A percentile compares a stretch with the other conserved stretches of the same genome.
phyloP scores from a whole-genome alignment of 345 rosid species.

The Trapa bicornis region DNA sequence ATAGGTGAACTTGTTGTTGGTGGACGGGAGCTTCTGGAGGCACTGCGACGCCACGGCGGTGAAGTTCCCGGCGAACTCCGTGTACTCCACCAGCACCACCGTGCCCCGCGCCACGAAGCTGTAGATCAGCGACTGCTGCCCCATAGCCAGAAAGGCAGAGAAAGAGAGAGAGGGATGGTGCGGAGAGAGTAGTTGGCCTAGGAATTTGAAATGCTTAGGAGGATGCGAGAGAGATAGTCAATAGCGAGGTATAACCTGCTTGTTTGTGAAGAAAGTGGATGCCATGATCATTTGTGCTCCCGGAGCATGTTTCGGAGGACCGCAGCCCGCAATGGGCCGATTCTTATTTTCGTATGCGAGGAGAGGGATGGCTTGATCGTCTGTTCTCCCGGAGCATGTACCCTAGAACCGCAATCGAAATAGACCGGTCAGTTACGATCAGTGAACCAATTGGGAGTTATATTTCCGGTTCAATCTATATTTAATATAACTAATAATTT shows the following conservation, averaged over 20 bases:
- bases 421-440: too few species aligned
- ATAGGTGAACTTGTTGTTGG: constrained; percentile 52
- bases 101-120: constrained; percentile 62
- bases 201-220: constrained; percentile 5
- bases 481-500: too few species aligned
- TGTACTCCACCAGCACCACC: constrained; percentile 47
- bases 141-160: constrained; percentile 22
- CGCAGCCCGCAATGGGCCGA: not conserved
- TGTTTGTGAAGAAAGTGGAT: too few species aligned
- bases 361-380: not conserved
- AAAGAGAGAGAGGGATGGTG: not conserved
- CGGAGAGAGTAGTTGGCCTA: not conserved
- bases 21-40: constrained; percentile 61
- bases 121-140: constrained; percentile 58
- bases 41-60: constrained; percentile 57
- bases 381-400: not conserved
- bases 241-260: not conserved
- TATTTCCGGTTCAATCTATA: too few species aligned
- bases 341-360: not conserved
- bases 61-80: constrained; percentile 61
- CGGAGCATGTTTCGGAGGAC: too few species aligned
- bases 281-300: too few species aligned
- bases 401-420: not conserved
- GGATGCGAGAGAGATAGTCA: not conserved
- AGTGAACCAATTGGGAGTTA: too few species aligned